These are phyloP conservation scores for Phytophthora hibernalis DNA, from an alignment of 352 stramenopile genomes.

Conservation along the genomic window DNA sequence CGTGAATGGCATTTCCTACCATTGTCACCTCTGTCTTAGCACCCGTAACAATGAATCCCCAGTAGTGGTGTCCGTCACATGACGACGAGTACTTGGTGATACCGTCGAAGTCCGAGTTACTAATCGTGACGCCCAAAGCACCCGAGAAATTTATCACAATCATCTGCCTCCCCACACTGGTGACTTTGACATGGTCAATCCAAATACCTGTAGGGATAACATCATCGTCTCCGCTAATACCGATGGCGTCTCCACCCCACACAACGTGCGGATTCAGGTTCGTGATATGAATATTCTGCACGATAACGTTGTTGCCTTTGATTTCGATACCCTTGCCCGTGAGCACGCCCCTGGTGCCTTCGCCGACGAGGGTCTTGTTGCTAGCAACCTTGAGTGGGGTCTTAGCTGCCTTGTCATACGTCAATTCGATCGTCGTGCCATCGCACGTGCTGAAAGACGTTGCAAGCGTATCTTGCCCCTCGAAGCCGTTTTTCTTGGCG, in stretches of 20 bases:
- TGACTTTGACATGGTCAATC: conserved; percentile 59
- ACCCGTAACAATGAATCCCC: conserved; percentile 39
- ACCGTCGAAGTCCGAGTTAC: conserved; percentile 28
- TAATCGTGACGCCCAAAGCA: conserved; percentile 47
- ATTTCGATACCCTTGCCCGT: conserved; percentile 46
- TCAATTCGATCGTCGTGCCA: conserved; percentile 28
- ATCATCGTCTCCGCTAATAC: conserved; percentile 21
- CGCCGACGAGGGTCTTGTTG: conserved; percentile 52
- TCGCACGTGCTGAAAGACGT: conserved; percentile 43
- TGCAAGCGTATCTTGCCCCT: conserved; percentile 53
- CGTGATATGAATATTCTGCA: conserved; percentile 60
- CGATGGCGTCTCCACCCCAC: conserved; percentile 37
- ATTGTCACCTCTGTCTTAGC: conserved; percentile 36
- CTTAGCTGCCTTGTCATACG: conserved; percentile 28
- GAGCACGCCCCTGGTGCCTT: conserved; percentile 44
- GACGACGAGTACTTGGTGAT: conserved; percentile 44
- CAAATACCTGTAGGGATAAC: conserved; percentile 39
- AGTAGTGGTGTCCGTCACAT: conserved; percentile 63
- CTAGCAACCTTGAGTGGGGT: conserved; percentile 33
- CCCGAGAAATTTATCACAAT: conserved; percentile 37
- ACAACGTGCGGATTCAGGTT: conserved; percentile 54
- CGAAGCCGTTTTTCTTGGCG: conserved; percentile 54
- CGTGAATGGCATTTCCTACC: conserved; percentile 45
- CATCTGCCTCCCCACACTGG: conserved; percentile 46
- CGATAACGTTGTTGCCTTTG: conserved; percentile 48